Conservation (phyloP, 495 filamentous ascomycete genomes). For the Hypomontagnella monticulosa region DNA sequence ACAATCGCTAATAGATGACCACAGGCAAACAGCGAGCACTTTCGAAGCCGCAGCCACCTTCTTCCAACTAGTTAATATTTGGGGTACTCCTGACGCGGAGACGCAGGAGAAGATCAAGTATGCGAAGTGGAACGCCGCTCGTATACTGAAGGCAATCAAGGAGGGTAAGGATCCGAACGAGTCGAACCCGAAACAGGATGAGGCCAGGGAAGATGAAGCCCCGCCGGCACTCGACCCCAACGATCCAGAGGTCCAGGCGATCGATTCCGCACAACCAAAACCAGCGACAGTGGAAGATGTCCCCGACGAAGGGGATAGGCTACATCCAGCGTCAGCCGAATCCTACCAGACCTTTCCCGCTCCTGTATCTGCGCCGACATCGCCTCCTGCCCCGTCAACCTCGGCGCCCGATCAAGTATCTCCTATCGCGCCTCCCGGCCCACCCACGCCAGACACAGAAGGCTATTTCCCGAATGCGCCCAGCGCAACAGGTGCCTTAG, state of each 20-base stretch:
- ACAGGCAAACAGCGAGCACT: conserved; percentile 90
- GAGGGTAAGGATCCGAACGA: conserved; percentile 93
- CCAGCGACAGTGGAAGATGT: conserved; percentile 66
- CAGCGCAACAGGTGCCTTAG: conserved; percentile 32
- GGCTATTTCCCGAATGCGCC: conserved; percentile 40
- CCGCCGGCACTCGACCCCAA: conserved; percentile 65
- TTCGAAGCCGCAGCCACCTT: conserved; percentile 92
- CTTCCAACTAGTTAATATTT: conserved; percentile 86
- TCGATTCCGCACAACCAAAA: conserved; percentile 58
- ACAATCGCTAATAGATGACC: conserved; percentile 20
- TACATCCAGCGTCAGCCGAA: conserved; percentile 47
- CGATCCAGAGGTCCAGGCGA: conserved; percentile 70
- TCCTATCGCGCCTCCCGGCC: conserved; percentile 47
- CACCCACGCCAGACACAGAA: conserved; percentile 43
- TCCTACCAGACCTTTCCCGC: conserved; percentile 50
- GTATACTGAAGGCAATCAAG: conserved; percentile 90
- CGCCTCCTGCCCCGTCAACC: conserved; percentile 50
- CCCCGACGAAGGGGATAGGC: conserved; percentile 55
- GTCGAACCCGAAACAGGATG: conserved; percentile 73
- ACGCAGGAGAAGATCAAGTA: conserved; percentile 89
- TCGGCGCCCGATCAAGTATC: conserved; percentile 48
- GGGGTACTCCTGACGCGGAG: conserved; percentile 78
- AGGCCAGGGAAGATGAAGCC: conserved; percentile 48
- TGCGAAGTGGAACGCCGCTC: conserved; percentile 92
- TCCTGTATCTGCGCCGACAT: conserved; percentile 52